These are phyloP conservation scores for Aspergillus jensenii DNA, from an alignment of 2,329 filamentous ascomycete genomes.

Conservation along the genomic window DNA sequence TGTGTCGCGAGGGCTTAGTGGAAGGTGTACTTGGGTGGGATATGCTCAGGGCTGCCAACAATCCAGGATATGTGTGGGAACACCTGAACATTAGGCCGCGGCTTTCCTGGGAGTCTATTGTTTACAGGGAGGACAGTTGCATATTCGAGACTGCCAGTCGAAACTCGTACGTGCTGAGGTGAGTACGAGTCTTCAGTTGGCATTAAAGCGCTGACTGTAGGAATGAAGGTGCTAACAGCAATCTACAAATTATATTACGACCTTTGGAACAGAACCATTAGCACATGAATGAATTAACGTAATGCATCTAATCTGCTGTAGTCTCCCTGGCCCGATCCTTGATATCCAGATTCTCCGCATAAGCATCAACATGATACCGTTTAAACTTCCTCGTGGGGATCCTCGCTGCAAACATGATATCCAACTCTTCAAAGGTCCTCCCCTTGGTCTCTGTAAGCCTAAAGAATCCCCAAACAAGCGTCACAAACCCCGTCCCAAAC, in stretches of 20 bases:
- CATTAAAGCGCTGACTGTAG: too few species aligned
- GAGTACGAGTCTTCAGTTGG: too few species aligned
- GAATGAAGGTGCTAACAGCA: too few species aligned
- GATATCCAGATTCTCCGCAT: slow-evolving; percentile 11
- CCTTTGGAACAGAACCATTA: too few species aligned
- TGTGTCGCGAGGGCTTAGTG: background rate
- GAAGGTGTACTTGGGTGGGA: background rate
- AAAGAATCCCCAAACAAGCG: slow-evolving; percentile 41
- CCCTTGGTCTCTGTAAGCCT: slow-evolving; percentile 39
- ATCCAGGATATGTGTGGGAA: background rate
- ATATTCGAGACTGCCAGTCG: background rate
- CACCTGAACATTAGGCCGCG: background rate
- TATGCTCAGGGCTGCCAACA: background rate
- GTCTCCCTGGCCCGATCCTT: slow-evolving; percentile 6
- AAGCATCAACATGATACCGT: slow-evolving; percentile 8
- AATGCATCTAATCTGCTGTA: background rate
- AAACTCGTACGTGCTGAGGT: too few species aligned
- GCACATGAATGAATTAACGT: too few species aligned
- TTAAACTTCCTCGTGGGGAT: slow-evolving; percentile 11
- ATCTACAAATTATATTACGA: too few species aligned
- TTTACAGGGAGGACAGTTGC: background rate
- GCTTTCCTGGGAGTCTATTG: background rate
- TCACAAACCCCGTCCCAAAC: slow-evolving; percentile 35
- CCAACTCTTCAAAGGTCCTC: slow-evolving; percentile 16
- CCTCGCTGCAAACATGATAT: slow-evolving; percentile 15